phyloP scores from a whole-genome alignment of 1,284 basidiomycete genomes.

The Tilletiopsis washingtonensis region DNA sequence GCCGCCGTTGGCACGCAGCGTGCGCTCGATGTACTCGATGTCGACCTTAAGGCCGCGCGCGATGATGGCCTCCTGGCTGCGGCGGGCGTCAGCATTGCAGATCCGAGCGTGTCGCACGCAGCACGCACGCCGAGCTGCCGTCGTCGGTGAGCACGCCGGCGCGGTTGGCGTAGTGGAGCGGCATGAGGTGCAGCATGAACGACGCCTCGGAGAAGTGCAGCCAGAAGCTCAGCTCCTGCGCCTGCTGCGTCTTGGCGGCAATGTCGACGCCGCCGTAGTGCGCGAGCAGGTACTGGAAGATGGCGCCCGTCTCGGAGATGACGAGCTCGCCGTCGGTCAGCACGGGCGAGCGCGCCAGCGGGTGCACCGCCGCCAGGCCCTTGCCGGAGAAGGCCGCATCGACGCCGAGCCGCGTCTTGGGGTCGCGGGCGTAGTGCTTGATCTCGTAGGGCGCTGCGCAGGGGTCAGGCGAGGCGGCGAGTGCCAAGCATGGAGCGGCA shows the following conservation, averaged over 20 bases:
- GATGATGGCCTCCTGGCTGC: neutral
- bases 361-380: conserved; percentile 32
- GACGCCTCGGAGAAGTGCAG: neutral
- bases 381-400: conserved; percentile 25
- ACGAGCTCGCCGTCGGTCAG: conserved; percentile 35
- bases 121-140: neutral
- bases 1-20: neutral
- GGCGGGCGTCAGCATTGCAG: no score
- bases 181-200: neutral
- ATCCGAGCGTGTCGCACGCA: no score
- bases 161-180: neutral
- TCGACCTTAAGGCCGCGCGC: neutral
- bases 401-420: neutral
- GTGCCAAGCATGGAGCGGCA: no score
- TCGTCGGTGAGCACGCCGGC: neutral
- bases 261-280: conserved; percentile 24
- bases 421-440: conserved; percentile 33
- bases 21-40: neutral
- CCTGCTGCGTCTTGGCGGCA: neutral
- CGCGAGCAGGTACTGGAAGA: conserved; percentile 43
- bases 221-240: neutral
- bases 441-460: conserved; percentile 43
- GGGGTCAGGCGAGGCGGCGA: no score
- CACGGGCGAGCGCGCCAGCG: conserved; percentile 40
- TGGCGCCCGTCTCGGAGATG: conserved; percentile 41